These are phyloP conservation scores for Trichoderma guizhouense DNA, from an alignment of 2,329 filamentous ascomycete genomes.

Conservation along the genomic window DNA sequence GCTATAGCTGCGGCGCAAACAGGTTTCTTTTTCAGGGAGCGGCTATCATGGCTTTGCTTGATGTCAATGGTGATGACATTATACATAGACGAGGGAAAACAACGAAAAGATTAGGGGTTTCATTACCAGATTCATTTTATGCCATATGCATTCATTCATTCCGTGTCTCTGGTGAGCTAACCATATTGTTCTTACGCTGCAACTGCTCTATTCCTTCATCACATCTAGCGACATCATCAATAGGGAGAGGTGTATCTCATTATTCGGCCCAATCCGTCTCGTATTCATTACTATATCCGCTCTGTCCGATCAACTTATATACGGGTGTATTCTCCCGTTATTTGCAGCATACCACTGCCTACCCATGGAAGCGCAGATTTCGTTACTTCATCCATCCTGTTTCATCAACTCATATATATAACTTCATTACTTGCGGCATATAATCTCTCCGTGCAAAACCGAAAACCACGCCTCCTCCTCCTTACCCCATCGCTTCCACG, in stretches of 20 bases:
- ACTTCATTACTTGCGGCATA: conserved; percentile 19
- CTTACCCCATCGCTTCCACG: conserved; percentile 17
- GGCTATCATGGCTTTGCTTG: not conserved
- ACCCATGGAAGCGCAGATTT: not conserved
- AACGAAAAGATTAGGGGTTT: not conserved
- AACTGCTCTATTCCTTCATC: not conserved
- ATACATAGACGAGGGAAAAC: not conserved
- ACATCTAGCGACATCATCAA: not conserved
- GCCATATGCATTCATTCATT: not conserved
- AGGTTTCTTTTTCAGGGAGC: not conserved
- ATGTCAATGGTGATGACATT: not conserved
- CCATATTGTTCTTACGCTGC: not conserved
- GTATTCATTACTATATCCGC: not conserved
- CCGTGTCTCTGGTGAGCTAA: not conserved
- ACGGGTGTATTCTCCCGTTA: not conserved
- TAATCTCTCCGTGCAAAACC: conserved; percentile 19
- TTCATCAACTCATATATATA: not conserved
- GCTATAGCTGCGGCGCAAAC: not conserved
- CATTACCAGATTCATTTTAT: not conserved
- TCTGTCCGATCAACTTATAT: not conserved
- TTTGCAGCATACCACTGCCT: not conserved
- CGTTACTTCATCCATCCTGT: not conserved
- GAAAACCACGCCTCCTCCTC: conserved; percentile 22
- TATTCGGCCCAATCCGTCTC: not conserved
- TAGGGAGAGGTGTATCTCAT: not conserved